Evolutionary conservation across 768 basidiomycete species (phyloP).

Genomic region (Glaciozyma martinii): DNA sequence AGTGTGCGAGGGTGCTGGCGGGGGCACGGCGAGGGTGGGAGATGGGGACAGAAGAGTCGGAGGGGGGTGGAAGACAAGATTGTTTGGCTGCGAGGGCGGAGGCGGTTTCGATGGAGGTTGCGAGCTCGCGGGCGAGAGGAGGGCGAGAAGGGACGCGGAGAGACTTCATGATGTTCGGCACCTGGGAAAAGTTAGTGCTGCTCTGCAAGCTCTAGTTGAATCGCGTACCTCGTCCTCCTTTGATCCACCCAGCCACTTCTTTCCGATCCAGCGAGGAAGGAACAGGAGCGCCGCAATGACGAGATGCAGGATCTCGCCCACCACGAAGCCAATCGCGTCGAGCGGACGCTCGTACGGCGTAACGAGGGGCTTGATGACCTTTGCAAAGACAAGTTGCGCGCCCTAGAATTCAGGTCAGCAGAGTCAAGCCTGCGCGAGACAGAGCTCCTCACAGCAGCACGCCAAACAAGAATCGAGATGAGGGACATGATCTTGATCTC

Average conservation of each 20-base stretch:
- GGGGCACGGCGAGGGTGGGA: background rate
- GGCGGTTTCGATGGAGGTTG: conserved; percentile 12
- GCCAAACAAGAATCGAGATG: conserved; percentile 10
- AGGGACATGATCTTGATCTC: conserved; percentile 14
- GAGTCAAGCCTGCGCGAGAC: background rate
- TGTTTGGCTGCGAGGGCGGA: background rate
- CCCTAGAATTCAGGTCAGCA: conserved; percentile 2
- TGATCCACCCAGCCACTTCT: background rate
- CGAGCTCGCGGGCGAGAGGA: conserved; percentile 11
- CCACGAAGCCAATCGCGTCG: conserved; percentile 19
- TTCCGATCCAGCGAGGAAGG: background rate
- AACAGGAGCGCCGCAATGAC: background rate
- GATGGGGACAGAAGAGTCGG: background rate
- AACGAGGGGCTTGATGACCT: conserved; percentile 13
- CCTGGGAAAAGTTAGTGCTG: background rate
- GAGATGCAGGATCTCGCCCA: conserved; percentile 16
- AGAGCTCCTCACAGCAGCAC: conserved; percentile 6
- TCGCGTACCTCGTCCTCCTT: background rate
- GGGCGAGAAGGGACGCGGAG: conserved; percentile 11
- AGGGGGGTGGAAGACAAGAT: too few relatives aligned
- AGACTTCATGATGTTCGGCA: conserved; percentile 16
- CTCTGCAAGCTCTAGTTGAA: background rate
- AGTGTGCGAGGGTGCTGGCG: conserved; percentile 2
- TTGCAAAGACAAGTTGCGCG: conserved; percentile 11
- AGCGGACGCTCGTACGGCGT: conserved; percentile 25